Evolutionary conservation across 1,139 yeast genomes (phyloP).

Genomic region (Hyphopichia khmerensis): DNA sequence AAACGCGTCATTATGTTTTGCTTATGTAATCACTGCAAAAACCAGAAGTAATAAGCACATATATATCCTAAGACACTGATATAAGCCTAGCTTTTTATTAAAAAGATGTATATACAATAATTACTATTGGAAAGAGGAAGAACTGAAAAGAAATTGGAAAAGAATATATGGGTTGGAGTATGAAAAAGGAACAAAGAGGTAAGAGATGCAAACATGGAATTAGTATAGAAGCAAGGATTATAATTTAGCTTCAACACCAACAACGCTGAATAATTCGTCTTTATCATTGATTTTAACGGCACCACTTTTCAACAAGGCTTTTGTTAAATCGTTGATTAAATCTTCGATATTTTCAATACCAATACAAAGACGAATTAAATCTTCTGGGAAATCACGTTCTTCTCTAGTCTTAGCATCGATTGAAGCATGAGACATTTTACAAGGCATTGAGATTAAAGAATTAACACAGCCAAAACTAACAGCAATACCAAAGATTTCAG

Average conservation of each 20-base stretch:
- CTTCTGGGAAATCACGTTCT: conserved; percentile 90
- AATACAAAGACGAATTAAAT: conserved; percentile 80
- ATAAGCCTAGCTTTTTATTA: not conserved
- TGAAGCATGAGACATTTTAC: conserved; percentile 96
- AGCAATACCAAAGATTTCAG: conserved; percentile 81
- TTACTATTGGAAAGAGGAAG: not conserved
- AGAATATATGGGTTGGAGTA: not conserved
- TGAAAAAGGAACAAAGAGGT: not conserved
- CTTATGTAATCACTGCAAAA: no score
- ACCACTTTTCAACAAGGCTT: conserved; percentile 68
- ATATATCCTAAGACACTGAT: no score
- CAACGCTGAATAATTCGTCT: conserved; percentile 45
- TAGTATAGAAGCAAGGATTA: conserved; percentile 10
- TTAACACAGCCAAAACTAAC: conserved; percentile 95
- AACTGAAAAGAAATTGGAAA: not conserved
- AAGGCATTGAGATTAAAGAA: conserved; percentile 87
- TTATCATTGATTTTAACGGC: conserved; percentile 46
- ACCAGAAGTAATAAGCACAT: no score
- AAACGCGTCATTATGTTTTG: not conserved
- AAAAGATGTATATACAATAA: not conserved
- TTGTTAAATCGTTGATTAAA: conserved; percentile 69
- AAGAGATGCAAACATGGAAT: not conserved
- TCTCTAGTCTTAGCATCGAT: conserved; percentile 84
- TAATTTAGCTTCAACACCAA: conserved; percentile 41
- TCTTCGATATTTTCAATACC: conserved; percentile 76